Evolutionary conservation across 257 asterid species (phyloP), one percentile per base, ranked within the genome.

Genomic region (Solanum paucissectum): DNA sequence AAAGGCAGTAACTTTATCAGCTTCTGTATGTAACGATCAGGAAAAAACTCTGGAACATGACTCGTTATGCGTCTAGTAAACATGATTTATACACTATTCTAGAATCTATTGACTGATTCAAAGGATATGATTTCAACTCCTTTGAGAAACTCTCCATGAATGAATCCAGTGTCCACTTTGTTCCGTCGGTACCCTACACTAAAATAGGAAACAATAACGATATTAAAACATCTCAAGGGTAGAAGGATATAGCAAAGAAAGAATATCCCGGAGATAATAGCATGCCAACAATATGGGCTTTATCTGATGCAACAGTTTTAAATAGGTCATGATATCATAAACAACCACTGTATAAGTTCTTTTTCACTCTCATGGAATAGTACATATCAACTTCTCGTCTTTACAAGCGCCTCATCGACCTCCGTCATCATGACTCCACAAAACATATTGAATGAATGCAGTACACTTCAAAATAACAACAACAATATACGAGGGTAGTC

Each of bases 1-100:
- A 75, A 93, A 95, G 85, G 94, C 97, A 60, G 89, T 90, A 49
- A 95, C 89, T 89, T 92, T 90, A 85, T 90, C 92, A 38, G 94
- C 94, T 86, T 86, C 88, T 72, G 99, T 96, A 92, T 82, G 83
- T 25, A 86, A 82, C 66, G 49, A 89, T 83, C 92, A 94, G 96
- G 98, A 98, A 94, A 93, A 83, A 74, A 73, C 89, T 83, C 23
- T 36, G 82, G 75, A 60, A 49, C 58, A 18, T 38, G 49, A 34
- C 81, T 72, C 8, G 8, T 20, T 55, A 55, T 55, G 66, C 66
- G 1, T 55, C 25, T 55, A 72, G 46, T 72, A 72, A 34, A 72
- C 25, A 72, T 72, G 81, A 18, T 18, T 33, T 34, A 34, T 72
- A 55, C 11, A 33, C 46, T 18, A 33, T 34, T 33, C 25, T 18